phyloP scores from a whole-genome alignment of 768 basidiomycete genomes.

The Sarcodon aspratus region DNA sequence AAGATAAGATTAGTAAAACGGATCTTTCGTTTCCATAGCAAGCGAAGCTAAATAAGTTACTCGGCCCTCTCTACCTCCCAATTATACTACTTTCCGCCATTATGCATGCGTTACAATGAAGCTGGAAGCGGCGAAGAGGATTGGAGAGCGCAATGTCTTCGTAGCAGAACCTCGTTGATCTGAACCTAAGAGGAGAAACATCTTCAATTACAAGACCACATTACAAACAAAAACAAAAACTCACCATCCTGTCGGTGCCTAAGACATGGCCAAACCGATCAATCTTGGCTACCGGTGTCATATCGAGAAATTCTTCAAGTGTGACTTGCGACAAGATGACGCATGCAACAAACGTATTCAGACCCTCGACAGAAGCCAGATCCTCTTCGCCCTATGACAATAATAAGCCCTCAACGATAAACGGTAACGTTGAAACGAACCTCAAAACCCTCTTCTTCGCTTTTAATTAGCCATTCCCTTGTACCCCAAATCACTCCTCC shows the following conservation, averaged over 20 bases:
- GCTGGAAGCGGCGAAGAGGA: too few species aligned
- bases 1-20: too few species aligned
- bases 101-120: too few species aligned
- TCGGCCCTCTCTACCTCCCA: too few species aligned
- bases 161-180: too few species aligned
- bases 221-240: slow-evolving; percentile 13
- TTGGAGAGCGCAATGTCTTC: too few species aligned
- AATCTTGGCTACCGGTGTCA: slow-evolving; percentile 34
- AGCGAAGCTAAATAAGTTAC: too few species aligned
- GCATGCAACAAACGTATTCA: slow-evolving; percentile 65
- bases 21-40: too few species aligned
- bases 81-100: too few species aligned
- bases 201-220: too few species aligned
- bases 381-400: slow-evolving; percentile 45
- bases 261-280: slow-evolving; percentile 33
- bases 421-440: not conserved
- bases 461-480: slow-evolving; percentile 46
- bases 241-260: slow-evolving; percentile 41
- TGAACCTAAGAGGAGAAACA: too few species aligned
- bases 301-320: slow-evolving; percentile 43
- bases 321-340: slow-evolving; percentile 44
- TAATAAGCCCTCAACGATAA: not conserved
- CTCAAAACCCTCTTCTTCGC: slow-evolving; percentile 33
- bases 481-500: slow-evolving; percentile 43
- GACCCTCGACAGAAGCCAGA: slow-evolving; percentile 41